A percentile compares a stretch with the other conserved stretches of the same genome.
These are phyloP conservation scores for Trypanosoma avium DNA, from an alignment of 208 protist species.

Conservation along the genomic window DNA sequence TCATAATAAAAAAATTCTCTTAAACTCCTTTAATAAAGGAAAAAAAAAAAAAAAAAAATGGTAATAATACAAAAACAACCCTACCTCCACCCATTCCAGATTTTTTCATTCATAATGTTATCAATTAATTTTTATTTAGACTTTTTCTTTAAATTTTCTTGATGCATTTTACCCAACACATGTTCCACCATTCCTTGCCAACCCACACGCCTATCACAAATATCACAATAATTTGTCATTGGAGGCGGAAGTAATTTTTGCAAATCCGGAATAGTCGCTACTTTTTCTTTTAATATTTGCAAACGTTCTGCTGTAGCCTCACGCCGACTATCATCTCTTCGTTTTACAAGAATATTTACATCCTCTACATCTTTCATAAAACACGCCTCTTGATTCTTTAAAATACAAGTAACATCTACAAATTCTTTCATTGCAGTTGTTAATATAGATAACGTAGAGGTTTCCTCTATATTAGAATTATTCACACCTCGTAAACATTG, in stretches of 20 bases:
- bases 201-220: slow-evolving; percentile 62
- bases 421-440: slow-evolving; percentile 68
- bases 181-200: slow-evolving; percentile 81
- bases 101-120: no score
- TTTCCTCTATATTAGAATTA: slow-evolving; percentile 23
- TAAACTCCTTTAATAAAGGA: neutral
- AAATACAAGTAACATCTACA: slow-evolving; percentile 68
- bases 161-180: slow-evolving; percentile 57
- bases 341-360: slow-evolving; percentile 36
- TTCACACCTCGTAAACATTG: slow-evolving; percentile 38
- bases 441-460: slow-evolving; percentile 16
- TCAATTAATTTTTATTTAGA: slow-evolving; percentile 38
- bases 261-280: slow-evolving; percentile 28
- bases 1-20: neutral
- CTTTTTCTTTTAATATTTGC: slow-evolving; percentile 18
- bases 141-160: slow-evolving; percentile 30
- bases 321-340: slow-evolving; percentile 42
- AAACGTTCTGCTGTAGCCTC: slow-evolving; percentile 35
- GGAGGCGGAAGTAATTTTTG: slow-evolving; percentile 50
- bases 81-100: no score
- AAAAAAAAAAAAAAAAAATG: slow-evolving; percentile 7
- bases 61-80: no score
- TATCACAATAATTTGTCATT: slow-evolving; percentile 84
- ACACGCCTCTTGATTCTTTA: slow-evolving; percentile 60
- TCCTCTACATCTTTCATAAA: slow-evolving; percentile 32